Evolutionary conservation across 2,329 filamentous ascomycete genomes (phyloP), one percentile per base, ranked within the genome.

Genomic region (Microascus cirrosus): DNA sequence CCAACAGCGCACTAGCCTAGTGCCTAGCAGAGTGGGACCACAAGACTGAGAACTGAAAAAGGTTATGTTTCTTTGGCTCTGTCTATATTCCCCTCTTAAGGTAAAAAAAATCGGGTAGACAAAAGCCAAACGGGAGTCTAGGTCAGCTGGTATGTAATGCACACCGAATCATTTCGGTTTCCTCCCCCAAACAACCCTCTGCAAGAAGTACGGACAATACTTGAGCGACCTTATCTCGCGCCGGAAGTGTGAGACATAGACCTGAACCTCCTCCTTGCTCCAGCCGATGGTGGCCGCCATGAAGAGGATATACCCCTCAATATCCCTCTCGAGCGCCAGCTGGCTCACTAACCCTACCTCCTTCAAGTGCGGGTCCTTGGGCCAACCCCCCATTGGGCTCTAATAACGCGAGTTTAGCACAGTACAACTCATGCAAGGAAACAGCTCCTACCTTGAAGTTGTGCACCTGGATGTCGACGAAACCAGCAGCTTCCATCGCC

Each of bases 191-290:
- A 56, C 15, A 11, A 60, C 60, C 57, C 58, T 59, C 57, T 56
- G 13, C 2, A 53, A 12, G 13, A 56, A 54, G 54, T 70, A 70
- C 12, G 67, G 65, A 55, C 70, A 67, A n/a, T 69, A 65, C 0
- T 62, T 62, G 0, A 65, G 65, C 32, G 69, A 67, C 39, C 68
- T 61, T 18, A 67, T 68, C 56, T 68, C 48, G 39, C 63, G 60
- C 32, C 68, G 61, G 22, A 67, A 69, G 54, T 68, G 48, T 1
- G 63, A 64, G 32, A 70, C 68, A 57, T 70, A 70, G 32, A 70
- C 59, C 50, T 70, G 67, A 59, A 69, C 69, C 60, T 67, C 67
- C 0, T 60, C 45, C 58, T 62, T 64, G 0, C 32, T 22, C 50
- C 58, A 62, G 45, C 58, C 32, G 0, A 66, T 12, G 24, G 53